Evolutionary conservation across 208 protist genomes (phyloP).

Genomic region (Leishmania turanica): DNA sequence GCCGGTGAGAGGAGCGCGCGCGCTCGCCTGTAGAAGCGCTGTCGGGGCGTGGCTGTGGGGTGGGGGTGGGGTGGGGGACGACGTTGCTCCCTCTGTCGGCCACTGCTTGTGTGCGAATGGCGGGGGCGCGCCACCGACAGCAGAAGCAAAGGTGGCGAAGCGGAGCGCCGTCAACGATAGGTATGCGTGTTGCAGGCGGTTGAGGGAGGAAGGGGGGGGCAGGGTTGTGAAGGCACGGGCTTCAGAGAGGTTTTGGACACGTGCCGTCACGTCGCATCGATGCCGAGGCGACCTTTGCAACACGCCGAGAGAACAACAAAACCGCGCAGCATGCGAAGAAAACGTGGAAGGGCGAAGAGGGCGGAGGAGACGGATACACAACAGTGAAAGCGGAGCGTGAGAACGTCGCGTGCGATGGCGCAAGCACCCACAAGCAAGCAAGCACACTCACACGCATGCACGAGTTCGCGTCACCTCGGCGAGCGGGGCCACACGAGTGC

Average conservation of each 20-base stretch:
- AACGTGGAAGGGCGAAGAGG: background rate
- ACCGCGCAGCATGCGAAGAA: background rate
- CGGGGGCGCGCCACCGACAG: background rate
- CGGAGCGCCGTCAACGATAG: background rate
- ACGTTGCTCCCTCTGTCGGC: background rate
- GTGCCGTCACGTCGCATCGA: background rate
- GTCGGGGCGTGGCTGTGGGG: background rate
- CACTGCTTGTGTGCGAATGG: background rate
- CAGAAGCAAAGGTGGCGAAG: background rate
- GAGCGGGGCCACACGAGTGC: background rate
- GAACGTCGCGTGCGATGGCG: background rate
- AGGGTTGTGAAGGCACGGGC: background rate
- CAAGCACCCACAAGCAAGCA: conserved; percentile 3
- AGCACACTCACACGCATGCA: background rate
- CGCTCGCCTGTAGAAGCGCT: background rate
- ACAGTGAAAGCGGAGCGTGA: background rate
- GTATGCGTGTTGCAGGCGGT: background rate
- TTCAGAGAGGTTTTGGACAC: background rate
- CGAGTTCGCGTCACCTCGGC: background rate
- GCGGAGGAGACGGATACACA: background rate
- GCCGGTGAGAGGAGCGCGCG: background rate
- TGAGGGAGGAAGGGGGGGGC: no score
- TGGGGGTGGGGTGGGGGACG: background rate
- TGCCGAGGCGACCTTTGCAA: background rate
- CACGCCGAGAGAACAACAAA: background rate